Evolutionary conservation across 164 flowering plant genomes (phyloP).

Genomic region (Annona squamosa): DNA sequence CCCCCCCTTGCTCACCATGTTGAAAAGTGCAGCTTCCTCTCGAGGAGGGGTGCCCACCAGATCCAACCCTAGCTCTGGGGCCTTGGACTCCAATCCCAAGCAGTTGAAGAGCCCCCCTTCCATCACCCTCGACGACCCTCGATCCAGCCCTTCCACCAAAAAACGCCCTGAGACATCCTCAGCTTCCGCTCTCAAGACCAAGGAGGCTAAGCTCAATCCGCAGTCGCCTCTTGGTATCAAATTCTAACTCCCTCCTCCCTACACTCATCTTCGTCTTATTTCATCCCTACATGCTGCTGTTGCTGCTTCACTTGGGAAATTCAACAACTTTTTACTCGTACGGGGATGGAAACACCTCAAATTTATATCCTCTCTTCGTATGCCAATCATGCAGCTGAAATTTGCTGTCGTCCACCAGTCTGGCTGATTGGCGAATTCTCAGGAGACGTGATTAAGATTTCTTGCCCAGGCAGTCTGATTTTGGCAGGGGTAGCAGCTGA

Average conservation of each 20-base stretch:
- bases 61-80: constrained; percentile 9
- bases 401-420: too few relatives aligned
- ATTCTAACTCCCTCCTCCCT: background rate
- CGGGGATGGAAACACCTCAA: too few relatives aligned
- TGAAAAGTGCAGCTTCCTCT: constrained; percentile 7
- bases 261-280: too few relatives aligned
- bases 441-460: too few relatives aligned
- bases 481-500: too few relatives aligned
- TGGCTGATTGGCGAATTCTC: too few relatives aligned
- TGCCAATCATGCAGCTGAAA: too few relatives aligned
- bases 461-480: too few relatives aligned
- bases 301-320: too few relatives aligned
- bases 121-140: background rate
- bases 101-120: background rate
- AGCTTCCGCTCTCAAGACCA: constrained; percentile 13
- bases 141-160: constrained; percentile 3
- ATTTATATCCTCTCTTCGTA: too few relatives aligned
- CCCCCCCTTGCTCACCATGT: background rate
- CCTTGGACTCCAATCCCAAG: background rate
- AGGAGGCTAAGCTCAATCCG: constrained; percentile 12
- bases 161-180: constrained; percentile 14
- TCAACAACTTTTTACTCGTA: too few relatives aligned
- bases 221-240: constrained; percentile 15
- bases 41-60: constrained; percentile 7
- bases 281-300: too few relatives aligned